Evolutionary conservation across 2,329 filamentous ascomycete genomes (phyloP).

Genomic region (Beauveria brongniartii): DNA sequence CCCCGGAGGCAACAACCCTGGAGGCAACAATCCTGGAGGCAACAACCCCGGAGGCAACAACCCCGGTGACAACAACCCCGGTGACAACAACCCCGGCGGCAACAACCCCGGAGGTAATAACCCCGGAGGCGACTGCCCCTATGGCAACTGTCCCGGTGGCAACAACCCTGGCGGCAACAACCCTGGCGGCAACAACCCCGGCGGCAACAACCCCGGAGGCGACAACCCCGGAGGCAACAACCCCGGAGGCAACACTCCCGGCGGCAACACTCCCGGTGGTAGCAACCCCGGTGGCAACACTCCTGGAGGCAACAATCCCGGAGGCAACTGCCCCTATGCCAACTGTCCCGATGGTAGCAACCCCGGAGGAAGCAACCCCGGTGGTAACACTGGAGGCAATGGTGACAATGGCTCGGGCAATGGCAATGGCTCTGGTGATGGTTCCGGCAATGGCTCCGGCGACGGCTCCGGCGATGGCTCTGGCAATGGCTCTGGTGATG

Average conservation of each 20-base stretch:
- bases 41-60: background rate
- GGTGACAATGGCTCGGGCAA: background rate
- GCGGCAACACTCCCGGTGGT: background rate
- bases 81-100: background rate
- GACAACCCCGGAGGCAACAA: background rate
- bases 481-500: background rate
- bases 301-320: background rate
- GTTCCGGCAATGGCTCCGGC: background rate
- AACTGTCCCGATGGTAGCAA: background rate
- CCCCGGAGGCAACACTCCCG: background rate
- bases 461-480: background rate
- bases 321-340: background rate
- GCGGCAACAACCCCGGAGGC: background rate
- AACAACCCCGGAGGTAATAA: background rate
- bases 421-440: background rate
- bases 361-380: background rate
- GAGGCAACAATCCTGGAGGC: background rate
- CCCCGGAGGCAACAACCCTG: background rate
- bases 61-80: background rate
- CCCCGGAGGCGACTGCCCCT: background rate
- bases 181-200: background rate
- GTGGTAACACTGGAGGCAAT: background rate
- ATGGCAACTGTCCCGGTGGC: background rate
- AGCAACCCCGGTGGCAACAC: background rate
- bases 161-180: background rate